These are phyloP conservation scores for Spinellus fusiger DNA, from an alignment of 192 early-diverging fungal genomes.

Conservation along the genomic window DNA sequence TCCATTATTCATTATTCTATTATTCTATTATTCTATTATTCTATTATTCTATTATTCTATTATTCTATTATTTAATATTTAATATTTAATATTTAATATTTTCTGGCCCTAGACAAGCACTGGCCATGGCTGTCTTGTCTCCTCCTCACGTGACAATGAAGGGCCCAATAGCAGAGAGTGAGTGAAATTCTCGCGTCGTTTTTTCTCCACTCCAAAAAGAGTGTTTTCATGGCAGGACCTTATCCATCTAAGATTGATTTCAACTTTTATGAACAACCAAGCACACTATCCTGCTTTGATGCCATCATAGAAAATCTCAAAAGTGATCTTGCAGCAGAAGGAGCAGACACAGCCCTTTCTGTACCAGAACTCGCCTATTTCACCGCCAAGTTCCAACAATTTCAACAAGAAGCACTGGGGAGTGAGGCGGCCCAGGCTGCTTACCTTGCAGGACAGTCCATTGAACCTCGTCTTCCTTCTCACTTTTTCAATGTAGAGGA, in stretches of 20 bases:
- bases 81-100: too few species aligned
- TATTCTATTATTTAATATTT: too few species aligned
- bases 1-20: too few species aligned
- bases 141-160: not conserved
- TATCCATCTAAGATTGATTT: constrained; percentile 22
- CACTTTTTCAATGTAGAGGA: constrained; percentile 16
- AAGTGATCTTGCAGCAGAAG: constrained; percentile 12
- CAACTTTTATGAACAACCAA: constrained; percentile 30
- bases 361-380: constrained; percentile 29
- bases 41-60: too few species aligned
- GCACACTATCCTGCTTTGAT: constrained; percentile 29
- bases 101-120: too few species aligned
- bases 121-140: too few species aligned
- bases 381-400: constrained; percentile 22
- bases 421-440: not conserved
- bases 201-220: not conserved
- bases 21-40: too few species aligned
- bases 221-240: constrained; percentile 3
- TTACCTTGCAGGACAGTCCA: not conserved
- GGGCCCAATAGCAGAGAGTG: not conserved
- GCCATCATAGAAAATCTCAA: constrained; percentile 11
- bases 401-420: constrained; percentile 20
- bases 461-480: constrained; percentile 16
- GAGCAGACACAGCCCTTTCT: constrained; percentile 21
- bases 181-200: not conserved